These are phyloP conservation scores for Geotrichum fermentans DNA, from an alignment of 1,139 yeast species.

Conservation along the genomic window DNA sequence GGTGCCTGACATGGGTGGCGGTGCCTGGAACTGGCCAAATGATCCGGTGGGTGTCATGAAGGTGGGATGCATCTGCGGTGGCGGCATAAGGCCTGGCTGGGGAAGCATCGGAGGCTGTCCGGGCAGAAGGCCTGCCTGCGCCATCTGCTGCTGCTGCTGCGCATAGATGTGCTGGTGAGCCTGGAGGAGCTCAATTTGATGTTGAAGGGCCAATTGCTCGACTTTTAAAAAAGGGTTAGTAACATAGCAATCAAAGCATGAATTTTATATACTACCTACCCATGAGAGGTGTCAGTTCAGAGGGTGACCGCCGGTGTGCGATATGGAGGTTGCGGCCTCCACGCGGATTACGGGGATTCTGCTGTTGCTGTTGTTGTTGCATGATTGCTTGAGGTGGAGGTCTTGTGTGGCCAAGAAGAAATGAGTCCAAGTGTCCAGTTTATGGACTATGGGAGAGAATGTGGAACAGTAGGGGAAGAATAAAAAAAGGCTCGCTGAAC, in stretches of 20 bases:
- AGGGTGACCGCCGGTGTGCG: slow-evolving; percentile 91
- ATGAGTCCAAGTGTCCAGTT: neutral
- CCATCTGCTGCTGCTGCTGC: slow-evolving; percentile 58
- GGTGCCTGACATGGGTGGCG: slow-evolving; percentile 21
- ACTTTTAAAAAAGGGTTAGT: slow-evolving; percentile 35
- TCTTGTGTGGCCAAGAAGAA: neutral
- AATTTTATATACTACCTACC: slow-evolving; percentile 39
- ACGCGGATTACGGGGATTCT: slow-evolving; percentile 19
- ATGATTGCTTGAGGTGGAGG: neutral
- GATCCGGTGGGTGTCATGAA: slow-evolving; percentile 30
- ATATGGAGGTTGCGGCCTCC: slow-evolving; percentile 53
- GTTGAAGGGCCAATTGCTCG: slow-evolving; percentile 87
- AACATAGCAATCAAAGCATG: slow-evolving; percentile 1
- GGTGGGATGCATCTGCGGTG: slow-evolving; percentile 25
- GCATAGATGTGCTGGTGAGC: slow-evolving; percentile 82
- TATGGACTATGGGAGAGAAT: slow-evolving; percentile 8
- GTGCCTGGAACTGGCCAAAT: slow-evolving; percentile 32
- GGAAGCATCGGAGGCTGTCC: slow-evolving; percentile 23
- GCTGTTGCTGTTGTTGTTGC: slow-evolving; percentile 18
- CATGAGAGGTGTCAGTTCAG: slow-evolving; percentile 92
- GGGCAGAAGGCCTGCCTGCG: slow-evolving; percentile 30
- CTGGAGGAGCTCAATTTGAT: slow-evolving; percentile 85
- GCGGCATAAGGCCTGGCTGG: slow-evolving; percentile 27
- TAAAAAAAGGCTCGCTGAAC: too few species aligned
- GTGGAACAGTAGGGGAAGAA: neutral